Percentiles rank a stretch among this genome's conserved stretches.
These are phyloP conservation scores for Ustilaginoidea virens DNA, from an alignment of 2,329 filamentous ascomycete genomes.

Conservation along the genomic window DNA sequence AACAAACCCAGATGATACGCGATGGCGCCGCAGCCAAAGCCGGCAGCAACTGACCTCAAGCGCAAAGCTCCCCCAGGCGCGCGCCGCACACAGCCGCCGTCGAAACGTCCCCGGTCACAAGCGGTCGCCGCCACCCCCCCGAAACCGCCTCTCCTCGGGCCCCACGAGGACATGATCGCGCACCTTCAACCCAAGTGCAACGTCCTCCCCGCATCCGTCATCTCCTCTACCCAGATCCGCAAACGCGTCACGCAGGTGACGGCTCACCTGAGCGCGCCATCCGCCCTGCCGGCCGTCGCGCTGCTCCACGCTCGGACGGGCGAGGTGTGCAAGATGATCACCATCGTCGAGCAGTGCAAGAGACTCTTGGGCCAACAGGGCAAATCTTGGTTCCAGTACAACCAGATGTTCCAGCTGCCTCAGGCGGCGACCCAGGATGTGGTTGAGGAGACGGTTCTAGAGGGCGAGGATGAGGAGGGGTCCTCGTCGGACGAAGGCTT, in stretches of 20 bases:
- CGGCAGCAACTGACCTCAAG: too few relatives aligned
- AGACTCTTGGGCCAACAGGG: constrained; percentile 32
- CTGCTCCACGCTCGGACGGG: constrained; percentile 34
- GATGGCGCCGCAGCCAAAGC: too few relatives aligned
- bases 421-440: constrained; percentile 16
- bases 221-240: constrained; percentile 44
- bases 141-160: constrained; percentile 13
- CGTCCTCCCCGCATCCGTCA: constrained; percentile 35
- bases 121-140: constrained; percentile 1
- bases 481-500: constrained; percentile 30
- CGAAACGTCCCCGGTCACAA: constrained; percentile 4
- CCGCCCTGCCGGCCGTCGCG: constrained; percentile 15
- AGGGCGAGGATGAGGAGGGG: constrained; percentile 10
- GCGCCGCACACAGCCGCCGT: background rate
- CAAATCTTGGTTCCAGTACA: constrained; percentile 40
- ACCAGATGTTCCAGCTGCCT: constrained; percentile 35
- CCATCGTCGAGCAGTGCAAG: constrained; percentile 51
- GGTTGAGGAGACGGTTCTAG: constrained; percentile 28
- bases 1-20: too few relatives aligned
- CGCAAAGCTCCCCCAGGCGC: too few relatives aligned
- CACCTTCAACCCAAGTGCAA: constrained; percentile 31
- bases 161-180: constrained; percentile 26
- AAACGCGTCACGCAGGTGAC: constrained; percentile 33
- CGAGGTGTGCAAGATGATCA: constrained; percentile 50
- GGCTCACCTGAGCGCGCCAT: constrained; percentile 22